Base-by-base conservation (phyloP, 2,329 filamentous ascomycete species). In the Colletotrichum australisinense region DNA sequence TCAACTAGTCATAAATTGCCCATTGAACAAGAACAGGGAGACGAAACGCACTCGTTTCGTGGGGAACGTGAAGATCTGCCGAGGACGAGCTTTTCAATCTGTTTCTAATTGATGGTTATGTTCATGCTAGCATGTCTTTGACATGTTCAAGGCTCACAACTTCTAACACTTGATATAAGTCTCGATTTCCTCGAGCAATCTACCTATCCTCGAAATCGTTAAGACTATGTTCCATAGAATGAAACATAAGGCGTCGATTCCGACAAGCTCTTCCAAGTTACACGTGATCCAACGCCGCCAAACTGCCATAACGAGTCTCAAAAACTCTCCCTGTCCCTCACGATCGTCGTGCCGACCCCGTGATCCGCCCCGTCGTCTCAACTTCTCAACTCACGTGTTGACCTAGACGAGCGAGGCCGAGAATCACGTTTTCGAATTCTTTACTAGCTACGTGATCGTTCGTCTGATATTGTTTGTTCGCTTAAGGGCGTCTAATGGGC, bases 41-140 rank as follows among this genome's bases (percentile, higher is more conserved):
- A 32, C n/a, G 6, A n/a, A 46, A 5, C 19, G 0, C 7, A 19
- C 19, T n/a, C 1, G 0, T 1, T 16, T 9, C 0, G 3, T n/a
- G 0, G 42, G 3, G 9, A 32, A 32, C 30, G 11, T n/a, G 4
- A 1, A 2, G 11, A 4, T 9, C 4, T 22, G 0, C 3, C 9
- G 0, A 4, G 2, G 19, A 3, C 8, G 19, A 19, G 42, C 16
- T n/a, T 49, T 1, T 1, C 2, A n/a, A 22, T 1, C 19, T 19
- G 4, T 6, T 7, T 42, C 16, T 1, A 19, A 42, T 4, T 6
- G 6, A 8, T 42, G 38, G 0, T 8, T 6, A 42, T 42, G 16
- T 8, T 19, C 16, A 19, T 19, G 11, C 32, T 12, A 35, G 1
- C 2, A 42, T 7, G 38, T 42, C 38, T 42, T 42, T 4, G 38